Percentiles rank a stretch among this genome's conserved stretches.
Evolutionary conservation across 2,329 filamentous ascomycete species (phyloP).

Genomic region (Scleromitrula shiraiana): DNA sequence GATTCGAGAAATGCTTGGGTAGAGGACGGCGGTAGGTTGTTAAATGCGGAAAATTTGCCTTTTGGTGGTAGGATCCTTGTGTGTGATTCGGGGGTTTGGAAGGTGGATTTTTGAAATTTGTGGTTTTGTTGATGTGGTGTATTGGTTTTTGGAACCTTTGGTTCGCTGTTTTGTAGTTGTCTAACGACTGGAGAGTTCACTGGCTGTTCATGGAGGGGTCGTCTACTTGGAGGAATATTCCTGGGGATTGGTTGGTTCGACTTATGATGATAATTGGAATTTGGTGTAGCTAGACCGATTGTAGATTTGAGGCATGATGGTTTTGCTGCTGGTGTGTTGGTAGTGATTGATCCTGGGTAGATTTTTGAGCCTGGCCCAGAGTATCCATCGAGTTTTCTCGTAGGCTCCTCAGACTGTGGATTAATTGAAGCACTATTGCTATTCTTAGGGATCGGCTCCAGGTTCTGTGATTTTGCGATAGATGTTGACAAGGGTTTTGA

Average conservation of each 20-base stretch:
- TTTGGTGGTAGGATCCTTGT: background rate
- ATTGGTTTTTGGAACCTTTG: background rate
- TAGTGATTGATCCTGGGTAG: no score
- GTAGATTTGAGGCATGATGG: no score
- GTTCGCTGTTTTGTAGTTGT: background rate
- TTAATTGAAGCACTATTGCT: no score
- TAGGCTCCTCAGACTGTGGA: no score
- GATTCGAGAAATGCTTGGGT: constrained; percentile 45
- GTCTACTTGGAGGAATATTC: background rate
- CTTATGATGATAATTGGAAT: background rate
- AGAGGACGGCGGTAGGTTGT: constrained; percentile 31
- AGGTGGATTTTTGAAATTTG: no score
- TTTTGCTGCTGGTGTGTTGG: no score
- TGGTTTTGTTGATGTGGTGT: background rate
- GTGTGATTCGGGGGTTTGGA: background rate
- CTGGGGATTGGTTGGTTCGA: background rate
- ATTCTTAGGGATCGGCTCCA: no score
- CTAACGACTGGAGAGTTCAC: background rate
- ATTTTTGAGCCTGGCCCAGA: no score
- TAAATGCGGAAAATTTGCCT: no score
- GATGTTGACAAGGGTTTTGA: no score
- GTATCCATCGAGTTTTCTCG: no score
- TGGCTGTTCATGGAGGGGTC: background rate
- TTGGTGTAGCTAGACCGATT: background rate
- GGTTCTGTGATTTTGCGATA: no score